Evolutionary conservation across 2,329 filamentous ascomycete species (phyloP), one percentile per base, ranked within the genome.

Genomic region (Xylaria sp.): DNA sequence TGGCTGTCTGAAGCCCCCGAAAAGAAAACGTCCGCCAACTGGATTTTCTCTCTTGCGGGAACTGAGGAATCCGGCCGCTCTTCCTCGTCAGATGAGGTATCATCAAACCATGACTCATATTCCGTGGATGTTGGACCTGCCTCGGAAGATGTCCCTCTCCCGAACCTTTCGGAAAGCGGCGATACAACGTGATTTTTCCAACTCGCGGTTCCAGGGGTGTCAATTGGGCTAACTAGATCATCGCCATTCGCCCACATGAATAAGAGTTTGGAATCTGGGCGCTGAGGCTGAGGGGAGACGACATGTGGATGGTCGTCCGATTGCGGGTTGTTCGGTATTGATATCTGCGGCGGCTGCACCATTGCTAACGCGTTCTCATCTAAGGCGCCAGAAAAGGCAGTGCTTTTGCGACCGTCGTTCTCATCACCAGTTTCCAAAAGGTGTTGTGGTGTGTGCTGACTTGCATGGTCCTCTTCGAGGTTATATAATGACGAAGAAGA

Each of bases 191-290:
- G 61, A 31, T 54, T 59, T 25, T 50, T 65, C 54, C 68, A 67
- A 22, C 44, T 70, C 29, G 56, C 67, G 9, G 70, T 64, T 13
- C 59, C 64, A 6, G 71, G 61, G 3, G 69, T 67, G 13, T 68
- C 62, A 11, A 76, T 29, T 10, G 74, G 74, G 54, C 74, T 76
- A 22, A 76, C 68, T 1, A 67, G 44, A 10, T 66, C 63, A 17
- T 71, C 69, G 0, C 70, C 67, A 3, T 61, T 59, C 27, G 59
- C 56, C 45, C 60, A 67, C 27, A 69, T 61, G 17, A 67, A 67
- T 11, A 74, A 33, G 25, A 71, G 59, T 39, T 57, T 70, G 17
- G 55, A 66, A n/a, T 68, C 62, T 7, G 73, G 71, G 47, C 67
- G 63, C 44, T 63, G 66, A 3, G 73, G 69, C 45, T 70, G 72